A percentile compares a stretch with the other conserved stretches of the same genome.
Evolutionary conservation across 2,329 filamentous ascomycete species (phyloP).

Genomic region (Dothistroma septosporum): DNA sequence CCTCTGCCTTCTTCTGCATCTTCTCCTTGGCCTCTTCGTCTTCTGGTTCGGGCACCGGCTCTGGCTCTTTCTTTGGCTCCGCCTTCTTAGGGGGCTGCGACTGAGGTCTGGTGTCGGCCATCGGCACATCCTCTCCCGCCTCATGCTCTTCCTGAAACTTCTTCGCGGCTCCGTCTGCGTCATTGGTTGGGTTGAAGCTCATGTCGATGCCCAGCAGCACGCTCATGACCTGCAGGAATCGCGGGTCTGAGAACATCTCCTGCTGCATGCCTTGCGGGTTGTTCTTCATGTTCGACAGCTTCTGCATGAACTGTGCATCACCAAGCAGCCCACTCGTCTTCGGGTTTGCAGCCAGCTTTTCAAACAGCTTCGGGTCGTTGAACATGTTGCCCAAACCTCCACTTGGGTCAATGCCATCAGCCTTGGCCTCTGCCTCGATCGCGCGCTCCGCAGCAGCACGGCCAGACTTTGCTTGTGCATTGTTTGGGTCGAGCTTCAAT

Average conservation of each 20-base stretch:
- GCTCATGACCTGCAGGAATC: slow-evolving; percentile 90
- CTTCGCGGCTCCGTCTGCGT: slow-evolving; percentile 38
- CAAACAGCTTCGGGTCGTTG: slow-evolving; percentile 81
- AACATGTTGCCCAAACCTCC: slow-evolving; percentile 88
- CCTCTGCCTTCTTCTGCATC: slow-evolving; percentile 85
- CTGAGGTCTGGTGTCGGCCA: slow-evolving; percentile 73
- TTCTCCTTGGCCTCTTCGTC: slow-evolving; percentile 81
- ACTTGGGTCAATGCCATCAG: slow-evolving; percentile 62
- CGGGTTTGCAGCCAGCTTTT: slow-evolving; percentile 89
- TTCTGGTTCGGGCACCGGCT: slow-evolving; percentile 62
- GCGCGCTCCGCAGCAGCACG: slow-evolving; percentile 80
- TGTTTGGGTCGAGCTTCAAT: slow-evolving; percentile 86
- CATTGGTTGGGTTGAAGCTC: slow-evolving; percentile 59
- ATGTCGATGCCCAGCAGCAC: slow-evolving; percentile 93
- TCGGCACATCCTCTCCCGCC: slow-evolving; percentile 68
- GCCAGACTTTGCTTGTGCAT: slow-evolving; percentile 88
- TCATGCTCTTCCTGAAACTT: slow-evolving; percentile 64
- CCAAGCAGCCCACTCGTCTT: slow-evolving; percentile 81
- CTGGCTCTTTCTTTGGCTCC: slow-evolving; percentile 58
- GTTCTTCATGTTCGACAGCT: slow-evolving; percentile 73
- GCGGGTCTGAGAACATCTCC: slow-evolving; percentile 74
- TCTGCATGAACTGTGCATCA: slow-evolving; percentile 84
- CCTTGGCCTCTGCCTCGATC: slow-evolving; percentile 70
- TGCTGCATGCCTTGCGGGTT: slow-evolving; percentile 77
- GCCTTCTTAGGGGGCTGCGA: slow-evolving; percentile 39